A percentile compares a stretch with the other conserved stretches of the same genome.
Conservation (phyloP, 495 filamentous ascomycete species). For the Daldinia grandis region DNA sequence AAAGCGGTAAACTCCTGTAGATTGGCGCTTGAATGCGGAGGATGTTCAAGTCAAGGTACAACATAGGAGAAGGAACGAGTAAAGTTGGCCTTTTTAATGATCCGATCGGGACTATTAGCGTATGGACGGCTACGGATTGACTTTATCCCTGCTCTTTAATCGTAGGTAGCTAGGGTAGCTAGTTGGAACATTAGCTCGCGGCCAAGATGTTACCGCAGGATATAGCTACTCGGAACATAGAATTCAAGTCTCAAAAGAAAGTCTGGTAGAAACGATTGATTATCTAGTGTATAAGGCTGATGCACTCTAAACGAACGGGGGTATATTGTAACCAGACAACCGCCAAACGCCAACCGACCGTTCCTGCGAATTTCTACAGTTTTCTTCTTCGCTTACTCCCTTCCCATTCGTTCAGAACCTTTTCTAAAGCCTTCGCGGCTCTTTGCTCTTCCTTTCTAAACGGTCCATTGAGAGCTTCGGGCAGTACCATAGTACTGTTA, state of each 20-base stretch:
- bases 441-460: slow-evolving; percentile 66
- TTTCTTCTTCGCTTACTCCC: slow-evolving; percentile 49
- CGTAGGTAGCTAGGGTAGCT: not conserved
- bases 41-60: not conserved
- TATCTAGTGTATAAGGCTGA: slow-evolving; percentile 8
- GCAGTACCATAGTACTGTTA: slow-evolving; percentile 68
- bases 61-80: not conserved
- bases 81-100: not conserved
- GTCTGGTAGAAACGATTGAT: not conserved
- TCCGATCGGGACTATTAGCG: not conserved
- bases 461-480: slow-evolving; percentile 64
- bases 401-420: slow-evolving; percentile 54
- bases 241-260: not conserved
- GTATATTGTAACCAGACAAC: slow-evolving; percentile 31
- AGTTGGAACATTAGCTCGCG: not conserved
- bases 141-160: not conserved
- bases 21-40: not conserved
- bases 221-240: not conserved
- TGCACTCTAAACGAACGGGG: slow-evolving; percentile 37
- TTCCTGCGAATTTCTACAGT: slow-evolving; percentile 19
- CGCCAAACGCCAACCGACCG: slow-evolving; percentile 31
- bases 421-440: slow-evolving; percentile 61
- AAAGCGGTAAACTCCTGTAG: not conserved
- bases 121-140: not conserved
- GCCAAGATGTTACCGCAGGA: not conserved